Conservation (phyloP, 345 rosid genomes). For the Eucalyptus virginea region DNA sequence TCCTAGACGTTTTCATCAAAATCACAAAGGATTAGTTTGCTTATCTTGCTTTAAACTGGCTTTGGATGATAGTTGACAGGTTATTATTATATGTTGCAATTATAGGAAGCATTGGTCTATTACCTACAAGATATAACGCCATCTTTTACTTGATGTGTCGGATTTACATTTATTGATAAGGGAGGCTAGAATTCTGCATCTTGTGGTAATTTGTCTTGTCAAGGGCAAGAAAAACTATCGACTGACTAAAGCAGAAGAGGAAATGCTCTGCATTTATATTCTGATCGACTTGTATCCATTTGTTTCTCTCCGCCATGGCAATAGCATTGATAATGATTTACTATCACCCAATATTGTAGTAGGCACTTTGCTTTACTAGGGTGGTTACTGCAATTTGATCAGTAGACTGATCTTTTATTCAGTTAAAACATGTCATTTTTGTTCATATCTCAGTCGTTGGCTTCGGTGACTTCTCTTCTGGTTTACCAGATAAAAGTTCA, state of each 20-base stretch:
- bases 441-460: background rate
- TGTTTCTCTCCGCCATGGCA: background rate
- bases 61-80: background rate
- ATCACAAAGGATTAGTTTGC: background rate
- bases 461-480: background rate
- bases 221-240: background rate
- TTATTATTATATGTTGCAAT: background rate
- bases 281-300: background rate
- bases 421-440: background rate
- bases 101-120: background rate
- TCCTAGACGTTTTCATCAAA: background rate
- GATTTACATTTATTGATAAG: background rate
- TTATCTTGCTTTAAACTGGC: background rate
- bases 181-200: background rate
- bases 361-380: background rate
- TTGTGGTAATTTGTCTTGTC: background rate
- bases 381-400: background rate
- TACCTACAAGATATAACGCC: background rate
- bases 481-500: background rate
- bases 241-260: background rate
- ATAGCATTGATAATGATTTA: background rate
- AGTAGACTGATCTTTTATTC: background rate
- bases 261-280: background rate
- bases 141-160: background rate
- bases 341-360: background rate